Conservation (phyloP, 2,329 filamentous ascomycete genomes). For the Cladosporium sp. region DNA sequence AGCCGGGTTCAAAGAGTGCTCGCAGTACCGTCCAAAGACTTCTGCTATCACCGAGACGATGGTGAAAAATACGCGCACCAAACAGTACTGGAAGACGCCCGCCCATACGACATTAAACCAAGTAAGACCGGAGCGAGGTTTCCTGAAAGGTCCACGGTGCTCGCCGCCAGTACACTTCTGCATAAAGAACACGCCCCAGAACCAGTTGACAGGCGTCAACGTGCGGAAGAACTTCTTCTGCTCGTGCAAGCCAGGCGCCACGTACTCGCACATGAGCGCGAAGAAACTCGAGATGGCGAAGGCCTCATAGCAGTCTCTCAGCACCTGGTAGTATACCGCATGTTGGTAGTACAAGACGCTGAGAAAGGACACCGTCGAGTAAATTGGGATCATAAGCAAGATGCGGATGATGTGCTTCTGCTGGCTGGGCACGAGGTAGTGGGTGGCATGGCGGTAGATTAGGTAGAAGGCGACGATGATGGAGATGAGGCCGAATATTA, state of each 20-base stretch:
- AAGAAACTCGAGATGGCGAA: conserved; percentile 89
- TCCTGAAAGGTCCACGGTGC: conserved; percentile 66
- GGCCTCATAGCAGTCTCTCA: conserved; percentile 85
- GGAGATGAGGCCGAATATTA: conserved; percentile 55
- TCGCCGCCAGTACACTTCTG: conserved; percentile 70
- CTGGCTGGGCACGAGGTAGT: conserved; percentile 62
- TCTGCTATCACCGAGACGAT: conserved; percentile 75
- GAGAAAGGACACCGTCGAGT: conserved; percentile 72
- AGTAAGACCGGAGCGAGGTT: conserved; percentile 77
- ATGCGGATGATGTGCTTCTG: conserved; percentile 80
- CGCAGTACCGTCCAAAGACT: conserved; percentile 71
- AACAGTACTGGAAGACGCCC: conserved; percentile 82
- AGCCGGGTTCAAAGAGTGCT: conserved; percentile 72
- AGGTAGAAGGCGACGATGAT: conserved; percentile 55
- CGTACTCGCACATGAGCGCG: conserved; percentile 76
- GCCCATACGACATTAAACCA: conserved; percentile 89
- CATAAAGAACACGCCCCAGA: conserved; percentile 71
- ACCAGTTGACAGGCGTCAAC: conserved; percentile 70
- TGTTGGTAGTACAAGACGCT: conserved; percentile 74
- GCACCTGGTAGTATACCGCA: conserved; percentile 77
- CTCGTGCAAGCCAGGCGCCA: conserved; percentile 73
- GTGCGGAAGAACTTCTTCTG: conserved; percentile 81
- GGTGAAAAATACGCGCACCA: conserved; percentile 78
- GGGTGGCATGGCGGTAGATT: conserved; percentile 59
- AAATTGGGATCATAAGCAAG: conserved; percentile 84